These are phyloP conservation scores for Corchorus capsularis DNA, from an alignment of 345 rosid species.

Conservation along the genomic window DNA sequence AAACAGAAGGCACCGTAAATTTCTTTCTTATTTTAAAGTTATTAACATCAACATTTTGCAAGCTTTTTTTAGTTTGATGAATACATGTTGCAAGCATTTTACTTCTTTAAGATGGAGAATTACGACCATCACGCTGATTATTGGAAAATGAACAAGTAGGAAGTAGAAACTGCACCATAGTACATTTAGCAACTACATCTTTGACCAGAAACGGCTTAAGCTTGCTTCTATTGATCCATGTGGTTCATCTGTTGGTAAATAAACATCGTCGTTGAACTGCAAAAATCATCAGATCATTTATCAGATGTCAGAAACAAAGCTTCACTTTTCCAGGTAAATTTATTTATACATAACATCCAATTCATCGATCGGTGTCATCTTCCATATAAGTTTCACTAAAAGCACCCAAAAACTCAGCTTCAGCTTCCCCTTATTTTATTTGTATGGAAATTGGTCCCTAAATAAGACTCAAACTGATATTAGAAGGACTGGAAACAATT, in stretches of 20 bases:
- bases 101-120: neutral
- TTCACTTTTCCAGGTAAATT: neutral
- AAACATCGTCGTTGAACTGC: slow-evolving; percentile 89
- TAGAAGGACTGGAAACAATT: neutral
- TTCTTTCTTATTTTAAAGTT: neutral
- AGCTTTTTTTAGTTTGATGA: neutral
- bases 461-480: neutral
- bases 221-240: slow-evolving; percentile 93
- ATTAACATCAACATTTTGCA: no score
- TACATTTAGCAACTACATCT: slow-evolving; percentile 43
- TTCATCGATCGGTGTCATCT: neutral
- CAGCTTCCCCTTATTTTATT: neutral
- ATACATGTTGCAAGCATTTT: neutral
- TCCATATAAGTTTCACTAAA: neutral
- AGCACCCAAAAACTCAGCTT: neutral
- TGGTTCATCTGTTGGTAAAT: slow-evolving; percentile 85
- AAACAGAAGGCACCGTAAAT: no score
- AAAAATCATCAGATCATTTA: slow-evolving; percentile 19
- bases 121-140: neutral
- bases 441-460: neutral
- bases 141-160: slow-evolving; percentile 17
- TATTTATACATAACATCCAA: neutral
- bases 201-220: slow-evolving; percentile 69
- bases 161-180: neutral
- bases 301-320: neutral